A percentile compares a stretch with the other conserved stretches of the same genome.
These are phyloP conservation scores for Penicillium taxi DNA, from an alignment of 495 filamentous ascomycete genomes.

Conservation along the genomic window DNA sequence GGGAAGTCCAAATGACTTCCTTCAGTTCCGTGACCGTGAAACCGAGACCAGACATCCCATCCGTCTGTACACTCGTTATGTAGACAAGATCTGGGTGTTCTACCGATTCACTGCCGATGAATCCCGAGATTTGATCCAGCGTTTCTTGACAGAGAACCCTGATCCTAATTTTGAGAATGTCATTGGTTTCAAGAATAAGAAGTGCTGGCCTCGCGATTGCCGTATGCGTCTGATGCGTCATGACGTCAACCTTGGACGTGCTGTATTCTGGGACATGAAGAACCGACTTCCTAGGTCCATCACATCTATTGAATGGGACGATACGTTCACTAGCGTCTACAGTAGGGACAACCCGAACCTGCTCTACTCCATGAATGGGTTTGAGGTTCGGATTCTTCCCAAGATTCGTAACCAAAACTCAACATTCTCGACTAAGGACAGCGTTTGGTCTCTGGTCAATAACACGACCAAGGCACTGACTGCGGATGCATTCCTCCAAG, in stretches of 20 bases:
- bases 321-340: constrained; percentile 98
- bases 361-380: constrained; percentile 96
- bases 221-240: constrained; percentile 98
- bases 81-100: constrained; percentile 99
- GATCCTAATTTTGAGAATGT: constrained; percentile 99
- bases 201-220: constrained; percentile 97
- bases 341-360: constrained; percentile 97
- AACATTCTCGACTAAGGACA: constrained; percentile 95
- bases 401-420: constrained; percentile 94
- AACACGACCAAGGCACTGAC: constrained; percentile 95
- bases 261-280: constrained; percentile 99
- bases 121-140: constrained; percentile 90
- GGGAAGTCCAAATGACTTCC: constrained; percentile 92
- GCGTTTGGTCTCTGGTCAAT: constrained; percentile 94
- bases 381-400: constrained; percentile 93
- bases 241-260: constrained; percentile 95
- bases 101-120: constrained; percentile 89
- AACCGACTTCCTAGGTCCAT: constrained; percentile 90
- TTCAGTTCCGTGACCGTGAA: constrained; percentile 89
- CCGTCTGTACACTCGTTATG: constrained; percentile 91
- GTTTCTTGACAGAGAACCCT: constrained; percentile 95
- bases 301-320: constrained; percentile 98
- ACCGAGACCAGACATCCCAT: constrained; percentile 93
- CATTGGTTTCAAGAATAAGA: constrained; percentile 98
- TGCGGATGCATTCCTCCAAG: constrained; percentile 95